Base-by-base conservation (phyloP, 2,329 filamentous ascomycete species). In the Magnaporthales sp. region DNA sequence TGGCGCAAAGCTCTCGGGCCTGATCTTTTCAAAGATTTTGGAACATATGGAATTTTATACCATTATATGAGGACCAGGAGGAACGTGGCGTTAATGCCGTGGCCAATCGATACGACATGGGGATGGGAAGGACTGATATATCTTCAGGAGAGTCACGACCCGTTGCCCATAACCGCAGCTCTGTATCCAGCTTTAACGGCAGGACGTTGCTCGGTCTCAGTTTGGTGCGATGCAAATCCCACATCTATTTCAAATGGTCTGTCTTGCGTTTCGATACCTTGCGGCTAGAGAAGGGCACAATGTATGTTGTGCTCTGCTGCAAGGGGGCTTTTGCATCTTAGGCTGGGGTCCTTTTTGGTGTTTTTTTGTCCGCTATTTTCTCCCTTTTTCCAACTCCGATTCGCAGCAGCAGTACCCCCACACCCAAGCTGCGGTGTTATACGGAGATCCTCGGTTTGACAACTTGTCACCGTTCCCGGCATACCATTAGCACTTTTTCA, bases 91-190 rank as follows among this genome's bases (percentile, higher is more conserved):
- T 54, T 56, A 22, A n/a, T 26, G 56, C 56, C 56, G 22, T 30
- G 51, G 31, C 4, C 64, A 54, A 24, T 32, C 56, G 64, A 66
- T 32, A 58, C 56, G 31, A 66, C 24, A 30, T 9, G 56, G 64
- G 56, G 64, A 61, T 58, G 51, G 64, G 64, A 56, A 66, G 30
- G 64, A 66, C 56, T 66, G 64, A 66, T 58, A 29, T 58, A 61
- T 65, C 54, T 65, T 62, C 30, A 66, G 62, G 62, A 68, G 66
- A 67, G 62, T 64, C 64, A 66, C 30, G 27, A 66, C 54, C 65
- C 65, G 67, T 64, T 46, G 56, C 56, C 27, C 56, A 7, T 60
- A 19, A 13, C 26, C 10, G 56, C 26, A 60, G 24, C 24, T 29
- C 11, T 26, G 26, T 27, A 60, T 27, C 24, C 56, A 26, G 24